Base-by-base conservation (phyloP, 139 green algal species). In the Penium margaritaceum region DNA sequence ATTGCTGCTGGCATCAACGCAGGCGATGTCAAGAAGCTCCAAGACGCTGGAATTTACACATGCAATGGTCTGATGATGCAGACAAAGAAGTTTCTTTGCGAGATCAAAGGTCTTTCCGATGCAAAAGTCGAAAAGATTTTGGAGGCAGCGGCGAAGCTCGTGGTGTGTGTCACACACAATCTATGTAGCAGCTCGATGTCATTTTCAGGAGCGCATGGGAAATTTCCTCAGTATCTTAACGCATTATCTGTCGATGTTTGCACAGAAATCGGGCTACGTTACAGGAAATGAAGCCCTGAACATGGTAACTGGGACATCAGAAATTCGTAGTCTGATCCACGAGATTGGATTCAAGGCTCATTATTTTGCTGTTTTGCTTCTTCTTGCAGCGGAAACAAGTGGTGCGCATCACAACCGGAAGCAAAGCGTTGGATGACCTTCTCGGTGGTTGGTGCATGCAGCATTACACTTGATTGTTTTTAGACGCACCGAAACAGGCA, bases 51-150 rank as follows among this genome's bases (percentile, higher is more conserved):
- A 19, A 90, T 88, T 70, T 70, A 89, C 75, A 96, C 91, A 5
- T 83, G 82, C 46, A 79, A 94, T 76, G 76, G 72, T 15, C 58
- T 96, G 15, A 69, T 94, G 14, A 95, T 96, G 90, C 54, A 86
- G 35, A 88, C 88, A 3, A 87, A 86, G 64, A 91, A 94, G 86
- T 90, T 75, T 7, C 84, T 97, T 44, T 72, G 78, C 19, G 87
- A 90, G 9, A 90, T 97, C 76, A 96, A 95, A 77, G 92, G 92
- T 5, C 81, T 97, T 30, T 91, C 83, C 2, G 92, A 97, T 43
- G 90, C 89, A 81, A 96, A 96, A 85, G 86, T 93, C 3, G 90
- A 96, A 15, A 97, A 97, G 84, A 90, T 97, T 79, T 24, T 92
- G 24, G 74, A 83, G 19, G 74, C 74, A 29, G 66, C 67, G 19